Conservation (phyloP, 1,139 yeast species). For the Blastobotrys persicus region DNA sequence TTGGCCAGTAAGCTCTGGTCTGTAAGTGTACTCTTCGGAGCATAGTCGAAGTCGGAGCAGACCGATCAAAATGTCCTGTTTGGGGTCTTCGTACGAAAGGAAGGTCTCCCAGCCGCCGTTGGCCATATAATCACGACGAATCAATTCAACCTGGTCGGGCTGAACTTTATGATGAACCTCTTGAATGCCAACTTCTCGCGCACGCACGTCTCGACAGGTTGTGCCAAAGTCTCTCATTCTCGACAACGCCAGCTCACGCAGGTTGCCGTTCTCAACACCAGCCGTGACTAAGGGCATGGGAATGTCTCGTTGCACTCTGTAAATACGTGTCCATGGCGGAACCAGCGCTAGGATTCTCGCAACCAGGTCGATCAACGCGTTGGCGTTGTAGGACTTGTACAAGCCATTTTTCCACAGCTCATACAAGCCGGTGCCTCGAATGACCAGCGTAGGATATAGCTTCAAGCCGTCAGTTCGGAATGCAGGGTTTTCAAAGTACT, state of each 20-base stretch:
- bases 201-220: slow-evolving; percentile 93
- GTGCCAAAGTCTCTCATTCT: slow-evolving; percentile 99
- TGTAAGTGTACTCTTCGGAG: slow-evolving; percentile 80
- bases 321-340: slow-evolving; percentile 99
- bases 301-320: slow-evolving; percentile 96
- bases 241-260: slow-evolving; percentile 91
- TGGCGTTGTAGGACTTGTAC: slow-evolving; percentile 91
- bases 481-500: slow-evolving; percentile 94
- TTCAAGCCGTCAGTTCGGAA: slow-evolving; percentile 97
- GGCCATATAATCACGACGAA: slow-evolving; percentile 94
- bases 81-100: slow-evolving; percentile 93
- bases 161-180: slow-evolving; percentile 96
- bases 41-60: slow-evolving; percentile 84
- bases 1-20: slow-evolving; percentile 82
- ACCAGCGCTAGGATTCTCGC: slow-evolving; percentile 94
- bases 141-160: slow-evolving; percentile 95
- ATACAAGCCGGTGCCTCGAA: slow-evolving; percentile 95
- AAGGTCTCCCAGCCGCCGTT: slow-evolving; percentile 99
- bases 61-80: slow-evolving; percentile 93
- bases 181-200: slow-evolving; percentile 98
- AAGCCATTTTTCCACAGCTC: slow-evolving; percentile 97
- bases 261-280: slow-evolving; percentile 97
- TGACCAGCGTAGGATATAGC: slow-evolving; percentile 92
- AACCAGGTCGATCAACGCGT: slow-evolving; percentile 87
- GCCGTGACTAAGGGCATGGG: slow-evolving; percentile 99